Conservation (phyloP, 257 asterid species). For the Lycium ferocissimum region DNA sequence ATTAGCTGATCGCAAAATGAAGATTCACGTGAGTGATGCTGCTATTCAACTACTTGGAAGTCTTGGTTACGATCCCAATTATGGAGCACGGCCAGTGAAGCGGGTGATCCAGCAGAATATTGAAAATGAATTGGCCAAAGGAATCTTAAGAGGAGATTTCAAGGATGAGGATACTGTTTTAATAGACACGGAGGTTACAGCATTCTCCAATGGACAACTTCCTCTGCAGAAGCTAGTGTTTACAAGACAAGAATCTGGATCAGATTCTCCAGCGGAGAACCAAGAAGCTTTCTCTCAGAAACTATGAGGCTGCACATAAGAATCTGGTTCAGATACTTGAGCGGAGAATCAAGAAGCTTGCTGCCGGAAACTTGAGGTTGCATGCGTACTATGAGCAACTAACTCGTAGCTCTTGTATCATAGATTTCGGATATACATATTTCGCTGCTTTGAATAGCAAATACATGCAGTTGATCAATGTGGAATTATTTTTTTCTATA, state of each 20-base stretch:
- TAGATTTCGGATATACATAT: neutral
- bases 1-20: conserved; percentile 81
- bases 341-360: no score
- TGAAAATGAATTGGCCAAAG: conserved; percentile 92
- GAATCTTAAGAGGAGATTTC: conserved; percentile 85
- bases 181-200: conserved; percentile 74
- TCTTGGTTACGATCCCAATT: conserved; percentile 90
- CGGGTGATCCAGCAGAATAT: conserved; percentile 84
- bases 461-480: neutral
- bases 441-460: neutral
- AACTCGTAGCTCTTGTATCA: neutral
- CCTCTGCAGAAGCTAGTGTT: conserved; percentile 88
- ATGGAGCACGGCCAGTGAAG: conserved; percentile 97
- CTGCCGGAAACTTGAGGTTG: no score
- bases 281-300: conserved; percentile 51
- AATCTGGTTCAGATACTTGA: neutral
- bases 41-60: conserved; percentile 75
- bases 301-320: neutral
- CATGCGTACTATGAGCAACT: neutral
- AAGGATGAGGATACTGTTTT: conserved; percentile 75
- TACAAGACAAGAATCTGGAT: conserved; percentile 47
- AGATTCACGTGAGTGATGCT: conserved; percentile 71
- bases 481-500: neutral
- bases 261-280: conserved; percentile 54
- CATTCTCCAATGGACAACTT: conserved; percentile 77